phyloP scores from a whole-genome alignment of 1,284 basidiomycete genomes.

The Mycena citricolor region DNA sequence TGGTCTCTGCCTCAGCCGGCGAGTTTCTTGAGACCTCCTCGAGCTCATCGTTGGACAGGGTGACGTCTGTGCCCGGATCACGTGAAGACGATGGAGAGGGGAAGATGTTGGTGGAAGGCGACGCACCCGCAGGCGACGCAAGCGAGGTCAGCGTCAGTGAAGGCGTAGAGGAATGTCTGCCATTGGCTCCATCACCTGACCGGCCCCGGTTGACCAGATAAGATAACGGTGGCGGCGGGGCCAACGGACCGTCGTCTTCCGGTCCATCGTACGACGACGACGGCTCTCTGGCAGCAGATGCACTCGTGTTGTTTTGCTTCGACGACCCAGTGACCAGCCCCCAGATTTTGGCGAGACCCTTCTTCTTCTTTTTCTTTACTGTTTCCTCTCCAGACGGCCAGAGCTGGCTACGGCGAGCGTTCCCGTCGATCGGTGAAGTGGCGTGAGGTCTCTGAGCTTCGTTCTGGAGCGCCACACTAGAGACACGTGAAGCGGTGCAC shows the following conservation, averaged over 20 bases:
- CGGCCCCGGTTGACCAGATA: conserved; percentile 72
- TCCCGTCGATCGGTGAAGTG: conserved; percentile 44
- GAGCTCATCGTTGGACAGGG: no score
- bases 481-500: conserved; percentile 16
- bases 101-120: conserved; percentile 68
- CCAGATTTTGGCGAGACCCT: conserved; percentile 82
- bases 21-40: no score
- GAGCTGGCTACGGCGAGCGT: conserved; percentile 50
- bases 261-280: conserved; percentile 44
- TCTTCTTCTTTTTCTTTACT: conserved; percentile 82
- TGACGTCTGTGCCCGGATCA: conserved; percentile 54
- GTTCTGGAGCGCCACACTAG: conserved; percentile 71
- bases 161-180: conserved; percentile 65
- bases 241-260: conserved; percentile 72
- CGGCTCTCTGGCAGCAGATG: conserved; percentile 31
- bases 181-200: conserved; percentile 49
- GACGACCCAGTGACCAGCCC: conserved; percentile 67
- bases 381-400: conserved; percentile 49
- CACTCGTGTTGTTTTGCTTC: conserved; percentile 37
- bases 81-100: conserved; percentile 74
- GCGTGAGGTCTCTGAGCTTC: conserved; percentile 48
- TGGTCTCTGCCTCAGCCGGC: no score
- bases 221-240: conserved; percentile 82
- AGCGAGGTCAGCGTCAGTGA: conserved; percentile 57
- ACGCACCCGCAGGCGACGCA: conserved; percentile 55